Base-by-base conservation (phyloP, 176 grass and related monocot genomes). In the Pharus latifolius region DNA sequence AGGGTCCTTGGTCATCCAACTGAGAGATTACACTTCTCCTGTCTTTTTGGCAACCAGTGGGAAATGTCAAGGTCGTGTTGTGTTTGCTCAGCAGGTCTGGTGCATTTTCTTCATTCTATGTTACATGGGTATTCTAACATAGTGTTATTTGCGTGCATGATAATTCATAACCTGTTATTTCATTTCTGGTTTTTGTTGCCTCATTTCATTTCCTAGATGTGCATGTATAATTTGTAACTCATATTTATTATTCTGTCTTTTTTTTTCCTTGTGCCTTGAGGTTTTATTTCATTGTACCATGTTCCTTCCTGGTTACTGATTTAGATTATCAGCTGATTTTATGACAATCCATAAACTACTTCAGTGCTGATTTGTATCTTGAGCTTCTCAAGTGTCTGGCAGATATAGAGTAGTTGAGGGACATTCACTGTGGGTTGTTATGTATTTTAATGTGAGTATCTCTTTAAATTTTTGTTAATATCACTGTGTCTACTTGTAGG, bases 11-110 rank as follows among this genome's bases (percentile, higher is more conserved):
- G 79, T 84, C 44, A 52, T 90, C 78, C 87, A 91, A 74, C 68
- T 99, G 60, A 99, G 95, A 86, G 85, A 99, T 74, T 99, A 99
- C 78, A 91, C 90, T 56, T 88, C 72, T 83, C 95, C 95, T 65
- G 68, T 99, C 5, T 85, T 99, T 88, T 84, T 84, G 72, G 88
- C 80, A 29, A 80, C 60, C 44, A 65, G 59, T 85, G 90, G 84
- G 29, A 88, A 81, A 81, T 99, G 95, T 70, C 78, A 91, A 83
- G 95, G 95, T 9, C 84, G 84, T 83, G 70, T 99, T 81, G 90
- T 99, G 52, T 70, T 99, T 84, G 90, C 90, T 41, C 95, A 99
- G 84, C 95, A 99, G 95, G 95, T 99, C 41, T 75, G 75, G 43
- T 60, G 35, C 52, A 60, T 52, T 19, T 57, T 52, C 15, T 47